Evolutionary conservation across 805 yeast genomes (phyloP), one percentile per base, ranked within the genome.

Genomic region (Hanseniaspora vineae): DNA sequence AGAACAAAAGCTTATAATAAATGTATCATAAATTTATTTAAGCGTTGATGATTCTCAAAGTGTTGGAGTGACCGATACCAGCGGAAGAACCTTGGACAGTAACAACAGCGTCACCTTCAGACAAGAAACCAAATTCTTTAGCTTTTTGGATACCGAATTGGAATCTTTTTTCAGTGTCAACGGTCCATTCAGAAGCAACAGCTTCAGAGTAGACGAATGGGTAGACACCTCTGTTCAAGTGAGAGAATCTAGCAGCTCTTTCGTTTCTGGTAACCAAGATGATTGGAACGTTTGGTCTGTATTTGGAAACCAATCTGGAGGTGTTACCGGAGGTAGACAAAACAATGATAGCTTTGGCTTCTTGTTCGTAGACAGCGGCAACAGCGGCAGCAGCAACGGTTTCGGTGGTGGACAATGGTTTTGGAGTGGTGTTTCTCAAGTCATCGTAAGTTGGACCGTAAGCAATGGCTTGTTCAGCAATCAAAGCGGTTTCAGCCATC

Each of bases 51-150:
- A 90, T 80, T 77, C 97, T 90, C 70, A 92, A 78, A 55, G 98
- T 92, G 84, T 92, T 92, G 65, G 98, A 86, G 82, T 92, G 96
- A 66, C 98, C 98, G 57, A 87, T 77, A 73, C 97, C 97, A 69
- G 90, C 84, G 65, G 95, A 85, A 90, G 95, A 92, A 69, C 98
- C 98, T 78, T 92, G 98, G 69, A 92, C 84, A 65, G 95, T 85
- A 57, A 92, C 86, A 60, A 87, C 83, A 52, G 84, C 73, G 68
- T 88, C 96, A 70, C 96, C 96, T 70, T 78, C 81, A 60, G 72
- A 69, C 66, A 92, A 74, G 70, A 92, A 78, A 60, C 95, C 95
- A 61, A 89, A 78, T 54, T 77, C 81, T 61, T 81, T 75, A 58
- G 96, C 96, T 75, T 85, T 88, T 57, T 79, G 73, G 66, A 90